Base-by-base conservation (phyloP, 129 eudicot species). In the Logfia minima region DNA sequence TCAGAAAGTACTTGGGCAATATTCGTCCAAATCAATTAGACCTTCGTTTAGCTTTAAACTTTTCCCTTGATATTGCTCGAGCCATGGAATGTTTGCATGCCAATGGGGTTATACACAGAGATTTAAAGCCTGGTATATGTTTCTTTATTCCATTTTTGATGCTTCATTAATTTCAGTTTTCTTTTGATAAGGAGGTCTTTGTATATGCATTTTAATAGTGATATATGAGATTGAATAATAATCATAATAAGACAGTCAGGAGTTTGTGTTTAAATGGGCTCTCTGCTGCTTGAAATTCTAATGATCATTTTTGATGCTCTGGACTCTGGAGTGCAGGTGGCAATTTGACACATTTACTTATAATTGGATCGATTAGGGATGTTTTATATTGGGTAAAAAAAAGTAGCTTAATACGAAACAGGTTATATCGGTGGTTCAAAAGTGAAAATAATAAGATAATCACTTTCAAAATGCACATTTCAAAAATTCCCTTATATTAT, bases 71-170 rank as follows among this genome's bases (percentile, higher is more conserved):
- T 85, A 89, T 94, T 87, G 97, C 99, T 73, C 87, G 84, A 73
- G 99, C 96, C 53, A 79, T 94, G 92, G 97, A 94, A 43, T 94
- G 99, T 73, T 89, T 94, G 70, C 99, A 94, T 89, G 93, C 93
- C 51, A 91, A 94, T 83, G 99, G 97, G 51, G 91, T 94, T 79
- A 94, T 91, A 59, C 99, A 94, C 78, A 87, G 97, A 83, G 99
- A 94, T 83, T 84, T 94, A 60, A 94, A 94, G 76, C 99, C 99
- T 69, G 97, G 99, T 94, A 89, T 39, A 8, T 8, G 10, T 37
- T 26, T 55, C 29, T 18, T 66, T 65, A 2, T 16, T 60, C 23
- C 59, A 23, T 52, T 63, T 26, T 3, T 10, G 17, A 53, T 24
- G 59, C 56, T 72, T 11, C 4, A 52, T 61, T 78, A 19, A 4